Percentiles rank a stretch among this genome's conserved stretches.
Conservation (phyloP, 345 rosid species). For the Salix viminalis region DNA sequence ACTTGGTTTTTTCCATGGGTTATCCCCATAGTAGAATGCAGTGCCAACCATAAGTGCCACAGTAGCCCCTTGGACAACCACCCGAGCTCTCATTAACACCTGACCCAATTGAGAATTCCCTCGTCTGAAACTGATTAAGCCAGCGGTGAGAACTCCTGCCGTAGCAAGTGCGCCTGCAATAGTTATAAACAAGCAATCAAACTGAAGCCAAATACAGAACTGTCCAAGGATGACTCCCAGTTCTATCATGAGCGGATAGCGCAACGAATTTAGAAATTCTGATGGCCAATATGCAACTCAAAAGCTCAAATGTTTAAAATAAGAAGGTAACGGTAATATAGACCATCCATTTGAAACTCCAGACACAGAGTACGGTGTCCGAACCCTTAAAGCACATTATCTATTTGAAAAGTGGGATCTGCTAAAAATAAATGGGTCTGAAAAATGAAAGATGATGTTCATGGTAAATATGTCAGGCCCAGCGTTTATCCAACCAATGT, state of each 20-base stretch:
- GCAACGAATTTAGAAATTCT: background rate
- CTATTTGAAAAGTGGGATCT: background rate
- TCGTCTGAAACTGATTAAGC: slow-evolving; percentile 72
- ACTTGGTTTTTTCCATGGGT: slow-evolving; percentile 58
- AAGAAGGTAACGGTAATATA: background rate
- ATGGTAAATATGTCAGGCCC: background rate
- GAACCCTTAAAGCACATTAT: background rate
- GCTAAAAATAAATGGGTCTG: background rate
- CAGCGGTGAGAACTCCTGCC: slow-evolving; percentile 96
- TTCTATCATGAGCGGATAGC: background rate
- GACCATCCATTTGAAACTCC: background rate
- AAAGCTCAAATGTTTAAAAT: background rate
- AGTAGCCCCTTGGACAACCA: slow-evolving; percentile 79
- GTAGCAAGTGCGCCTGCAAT: slow-evolving; percentile 79
- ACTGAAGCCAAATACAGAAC: background rate
- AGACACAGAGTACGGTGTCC: background rate
- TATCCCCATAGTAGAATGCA: slow-evolving; percentile 83
- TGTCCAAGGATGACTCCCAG: background rate
- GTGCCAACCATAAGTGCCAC: slow-evolving; percentile 85
- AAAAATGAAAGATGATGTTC: background rate
- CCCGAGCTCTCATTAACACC: slow-evolving; percentile 76
- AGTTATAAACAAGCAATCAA: background rate
- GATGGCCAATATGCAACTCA: background rate
- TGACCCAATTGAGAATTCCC: slow-evolving; percentile 77
- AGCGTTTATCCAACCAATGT: too few relatives aligned